A percentile compares a stretch with the other conserved stretches of the same genome.
Conservation (phyloP, 2,329 filamentous ascomycete genomes). For the Fusarium bactridioides region DNA sequence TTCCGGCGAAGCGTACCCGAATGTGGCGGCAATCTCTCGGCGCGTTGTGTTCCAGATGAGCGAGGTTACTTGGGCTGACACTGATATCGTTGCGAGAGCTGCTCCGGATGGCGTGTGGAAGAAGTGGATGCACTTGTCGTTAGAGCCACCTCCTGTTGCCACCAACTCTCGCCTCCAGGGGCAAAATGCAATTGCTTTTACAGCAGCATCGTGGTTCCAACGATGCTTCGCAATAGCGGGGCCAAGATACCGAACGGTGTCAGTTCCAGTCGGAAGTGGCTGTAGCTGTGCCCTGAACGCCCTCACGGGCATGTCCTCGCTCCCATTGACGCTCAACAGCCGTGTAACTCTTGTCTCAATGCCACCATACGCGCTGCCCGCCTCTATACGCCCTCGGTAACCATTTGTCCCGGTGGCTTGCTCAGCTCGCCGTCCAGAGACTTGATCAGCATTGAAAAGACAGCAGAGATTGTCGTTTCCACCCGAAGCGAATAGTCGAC, state of each 20-base stretch:
- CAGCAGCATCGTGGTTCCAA: slow-evolving; percentile 83
- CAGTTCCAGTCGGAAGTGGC: slow-evolving; percentile 41
- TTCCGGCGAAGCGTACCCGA: slow-evolving; percentile 91
- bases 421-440: slow-evolving; percentile 50
- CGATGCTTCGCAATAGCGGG: slow-evolving; percentile 70
- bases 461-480: slow-evolving; percentile 92
- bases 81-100: slow-evolving; percentile 87
- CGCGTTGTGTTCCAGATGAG: slow-evolving; percentile 88
- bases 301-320: background rate
- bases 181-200: slow-evolving; percentile 97
- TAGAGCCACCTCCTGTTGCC: slow-evolving; percentile 91
- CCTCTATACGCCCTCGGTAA: slow-evolving; percentile 3
- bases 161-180: slow-evolving; percentile 90
- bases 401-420: background rate
- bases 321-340: background rate
- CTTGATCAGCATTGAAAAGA: slow-evolving; percentile 74
- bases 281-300: slow-evolving; percentile 39
- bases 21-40: slow-evolving; percentile 89
- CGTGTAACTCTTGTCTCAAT: slow-evolving; percentile 21
- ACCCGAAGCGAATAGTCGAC: slow-evolving; percentile 81
- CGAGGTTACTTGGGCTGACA: slow-evolving; percentile 91
- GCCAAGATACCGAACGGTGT: slow-evolving; percentile 57
- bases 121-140: slow-evolving; percentile 96
- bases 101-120: slow-evolving; percentile 87
- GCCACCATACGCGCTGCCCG: slow-evolving; percentile 8